phyloP scores from a whole-genome alignment of 1,284 basidiomycete species.

The Amylostereum areolatum region DNA sequence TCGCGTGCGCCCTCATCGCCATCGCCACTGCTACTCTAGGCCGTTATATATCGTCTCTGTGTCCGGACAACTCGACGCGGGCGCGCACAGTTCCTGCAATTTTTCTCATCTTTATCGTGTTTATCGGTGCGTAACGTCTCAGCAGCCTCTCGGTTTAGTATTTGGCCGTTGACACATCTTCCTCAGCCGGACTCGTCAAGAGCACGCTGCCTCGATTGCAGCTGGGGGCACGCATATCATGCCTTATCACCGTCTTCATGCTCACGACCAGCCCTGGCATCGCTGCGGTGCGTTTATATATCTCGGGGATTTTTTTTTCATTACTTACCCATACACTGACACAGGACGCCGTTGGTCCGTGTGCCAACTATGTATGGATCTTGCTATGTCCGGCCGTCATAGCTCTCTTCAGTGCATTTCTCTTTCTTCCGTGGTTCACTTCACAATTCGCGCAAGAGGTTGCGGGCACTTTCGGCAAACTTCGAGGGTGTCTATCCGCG shows the following conservation, averaged over 20 bases:
- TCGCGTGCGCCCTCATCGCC: slow-evolving; percentile 36
- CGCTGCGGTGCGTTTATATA: slow-evolving; percentile 20
- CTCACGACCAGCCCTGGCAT: slow-evolving; percentile 33
- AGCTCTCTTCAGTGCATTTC: slow-evolving; percentile 32
- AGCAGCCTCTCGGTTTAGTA: neutral
- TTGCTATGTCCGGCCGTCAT: slow-evolving; percentile 33
- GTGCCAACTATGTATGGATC: slow-evolving; percentile 36
- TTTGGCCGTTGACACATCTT: neutral
- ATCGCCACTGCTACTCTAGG: slow-evolving; percentile 38
- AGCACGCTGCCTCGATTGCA: slow-evolving; percentile 41
- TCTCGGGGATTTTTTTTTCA: too few relatives aligned
- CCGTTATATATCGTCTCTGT: slow-evolving; percentile 30
- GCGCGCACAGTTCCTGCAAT: slow-evolving; percentile 33
- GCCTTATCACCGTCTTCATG: slow-evolving; percentile 42
- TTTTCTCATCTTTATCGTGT: slow-evolving; percentile 35
- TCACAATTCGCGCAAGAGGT: slow-evolving; percentile 39
- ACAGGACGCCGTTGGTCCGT: slow-evolving; percentile 26
- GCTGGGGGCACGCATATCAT: slow-evolving; percentile 38
- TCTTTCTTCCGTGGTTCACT: slow-evolving; percentile 37
- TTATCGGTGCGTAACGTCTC: slow-evolving; percentile 28
- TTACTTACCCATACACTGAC: neutral
- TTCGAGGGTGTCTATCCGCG: too few relatives aligned
- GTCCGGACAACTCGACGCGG: slow-evolving; percentile 19
- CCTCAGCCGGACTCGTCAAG: slow-evolving; percentile 36
- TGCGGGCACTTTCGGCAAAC: slow-evolving; percentile 23